Base-by-base conservation (phyloP, 2,329 filamentous ascomycete genomes). In the Zymoseptoria crescenta region DNA sequence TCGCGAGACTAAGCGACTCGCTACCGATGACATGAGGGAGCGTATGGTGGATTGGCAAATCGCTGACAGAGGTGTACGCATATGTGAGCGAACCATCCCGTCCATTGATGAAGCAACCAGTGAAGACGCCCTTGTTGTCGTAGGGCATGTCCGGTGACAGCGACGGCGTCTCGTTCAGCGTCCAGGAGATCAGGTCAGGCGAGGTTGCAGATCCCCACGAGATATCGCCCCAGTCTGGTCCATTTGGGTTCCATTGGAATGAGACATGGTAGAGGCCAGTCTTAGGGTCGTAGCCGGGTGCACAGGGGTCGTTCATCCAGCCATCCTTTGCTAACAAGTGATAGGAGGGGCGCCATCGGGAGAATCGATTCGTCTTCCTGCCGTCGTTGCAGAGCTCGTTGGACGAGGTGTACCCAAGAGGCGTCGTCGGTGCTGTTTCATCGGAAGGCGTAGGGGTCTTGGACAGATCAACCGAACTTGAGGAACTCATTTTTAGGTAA, bases 271-370 rank as follows among this genome's bases (percentile, higher is more conserved):
- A 78, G 5, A 72, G 62, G 4, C 69, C 68, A 8, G 74, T 77
- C 20, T 58, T 55, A 2, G 74, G 69, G 52, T 78, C 74, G 56
- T 75, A 77, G 20, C 72, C 72, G 3, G 72, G 70, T 1, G 71
- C 76, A 61, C 75, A 77, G 4, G 76, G 76, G 52, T 78, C 76
- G 54, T 78, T 78, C 65, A 77, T 69, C 76, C 76, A 78, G 20
- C 74, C 73, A 30, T 55, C 58, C 7, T 73, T 70, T 1, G 75
- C 70, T 24, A 67, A 68, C 4, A 77, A 56, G 59, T 78, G 76
- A 59, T 72, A 76, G 1, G 65, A 65, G 48, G 67, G 67, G 13
- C 67, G 59, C 65, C 65, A 68, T 60, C 62, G 55, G 28, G 41
- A 20, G 57, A 64, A 64, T 16, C 52, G 28, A 20, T 60, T 51